phyloP scores from a whole-genome alignment of 1,139 yeast species.

The Kurtzmaniella quercitrusa region DNA sequence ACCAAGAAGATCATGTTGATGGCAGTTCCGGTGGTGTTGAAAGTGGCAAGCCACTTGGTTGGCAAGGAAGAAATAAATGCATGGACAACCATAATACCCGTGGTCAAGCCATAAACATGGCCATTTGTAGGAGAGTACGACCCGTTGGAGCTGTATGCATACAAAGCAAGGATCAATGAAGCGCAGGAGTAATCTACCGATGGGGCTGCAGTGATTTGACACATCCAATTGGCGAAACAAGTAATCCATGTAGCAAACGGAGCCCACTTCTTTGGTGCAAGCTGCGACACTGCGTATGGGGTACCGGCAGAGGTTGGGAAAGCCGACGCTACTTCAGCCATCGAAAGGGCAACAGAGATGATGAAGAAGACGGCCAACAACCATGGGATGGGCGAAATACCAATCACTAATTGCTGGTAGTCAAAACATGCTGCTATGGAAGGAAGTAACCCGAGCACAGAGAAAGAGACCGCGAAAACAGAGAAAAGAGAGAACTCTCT shows the following conservation, averaged over 20 bases:
- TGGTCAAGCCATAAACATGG: slow-evolving; percentile 47
- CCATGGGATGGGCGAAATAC: slow-evolving; percentile 56
- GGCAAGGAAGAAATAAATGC: slow-evolving; percentile 47
- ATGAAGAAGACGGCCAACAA: slow-evolving; percentile 47
- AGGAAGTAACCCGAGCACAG: slow-evolving; percentile 69
- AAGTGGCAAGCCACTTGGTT: slow-evolving; percentile 54
- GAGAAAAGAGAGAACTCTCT: slow-evolving; percentile 64
- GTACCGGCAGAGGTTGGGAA: slow-evolving; percentile 49
- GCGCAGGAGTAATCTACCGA: slow-evolving; percentile 63
- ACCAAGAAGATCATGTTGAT: slow-evolving; percentile 49
- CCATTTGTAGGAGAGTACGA: slow-evolving; percentile 43
- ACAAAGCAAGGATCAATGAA: slow-evolving; percentile 54
- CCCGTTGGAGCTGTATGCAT: slow-evolving; percentile 27
- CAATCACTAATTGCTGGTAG: slow-evolving; percentile 50
- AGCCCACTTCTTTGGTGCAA: slow-evolving; percentile 51
- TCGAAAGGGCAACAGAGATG: slow-evolving; percentile 45
- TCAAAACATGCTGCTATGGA: slow-evolving; percentile 59
- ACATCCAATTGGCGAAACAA: slow-evolving; percentile 53
- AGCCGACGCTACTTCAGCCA: slow-evolving; percentile 46
- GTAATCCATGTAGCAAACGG: slow-evolving; percentile 57
- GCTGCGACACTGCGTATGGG: slow-evolving; percentile 46
- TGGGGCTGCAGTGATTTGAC: slow-evolving; percentile 48
- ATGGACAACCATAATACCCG: slow-evolving; percentile 50
- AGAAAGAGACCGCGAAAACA: slow-evolving; percentile 65
- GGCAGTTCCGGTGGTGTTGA: slow-evolving; percentile 51